Percentiles rank a stretch among this genome's conserved stretches.
phyloP scores from a whole-genome alignment of 768 basidiomycete species.

The Suillus placidus region DNA sequence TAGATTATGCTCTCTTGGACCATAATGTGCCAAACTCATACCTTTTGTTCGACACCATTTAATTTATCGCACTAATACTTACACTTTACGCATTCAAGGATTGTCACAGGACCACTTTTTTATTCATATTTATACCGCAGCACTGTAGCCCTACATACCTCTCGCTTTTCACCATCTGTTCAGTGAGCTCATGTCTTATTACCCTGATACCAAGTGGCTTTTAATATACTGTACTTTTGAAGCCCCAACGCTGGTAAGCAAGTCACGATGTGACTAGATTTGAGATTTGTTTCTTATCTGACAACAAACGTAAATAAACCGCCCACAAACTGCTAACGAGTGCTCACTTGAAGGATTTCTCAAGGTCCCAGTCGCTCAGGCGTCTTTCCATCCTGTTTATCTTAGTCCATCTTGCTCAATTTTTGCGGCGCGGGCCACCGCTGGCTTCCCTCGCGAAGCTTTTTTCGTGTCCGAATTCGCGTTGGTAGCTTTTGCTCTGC shows the following conservation, averaged over 20 bases:
- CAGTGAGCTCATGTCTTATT: neutral
- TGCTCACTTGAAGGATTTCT: conserved; percentile 1
- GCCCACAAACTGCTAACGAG: conserved; percentile 6
- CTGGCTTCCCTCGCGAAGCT: conserved; percentile 13
- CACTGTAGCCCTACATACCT: conserved; percentile 7
- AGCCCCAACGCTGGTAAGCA: neutral
- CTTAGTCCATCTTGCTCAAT: conserved; percentile 18
- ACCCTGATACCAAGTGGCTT: conserved; percentile 8
- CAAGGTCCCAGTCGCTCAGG: conserved; percentile 4
- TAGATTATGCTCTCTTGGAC: conserved; percentile 14
- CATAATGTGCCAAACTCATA: conserved; percentile 16
- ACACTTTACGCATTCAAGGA: conserved; percentile 5
- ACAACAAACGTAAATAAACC: conserved; percentile 32
- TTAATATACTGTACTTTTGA: neutral
- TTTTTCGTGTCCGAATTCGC: conserved; percentile 7
- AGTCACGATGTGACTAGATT: too few species aligned
- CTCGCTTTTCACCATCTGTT: neutral
- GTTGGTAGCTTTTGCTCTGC: conserved; percentile 12
- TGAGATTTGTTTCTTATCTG: neutral
- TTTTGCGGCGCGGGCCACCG: conserved; percentile 11
- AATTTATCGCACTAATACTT: conserved; percentile 15
- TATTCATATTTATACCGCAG: conserved; percentile 10
- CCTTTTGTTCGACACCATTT: conserved; percentile 21
- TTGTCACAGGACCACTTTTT: neutral
- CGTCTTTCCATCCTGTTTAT: conserved; percentile 21